Conservation (phyloP, 352 stramenopile species). For the Phytophthora pistaciae region DNA sequence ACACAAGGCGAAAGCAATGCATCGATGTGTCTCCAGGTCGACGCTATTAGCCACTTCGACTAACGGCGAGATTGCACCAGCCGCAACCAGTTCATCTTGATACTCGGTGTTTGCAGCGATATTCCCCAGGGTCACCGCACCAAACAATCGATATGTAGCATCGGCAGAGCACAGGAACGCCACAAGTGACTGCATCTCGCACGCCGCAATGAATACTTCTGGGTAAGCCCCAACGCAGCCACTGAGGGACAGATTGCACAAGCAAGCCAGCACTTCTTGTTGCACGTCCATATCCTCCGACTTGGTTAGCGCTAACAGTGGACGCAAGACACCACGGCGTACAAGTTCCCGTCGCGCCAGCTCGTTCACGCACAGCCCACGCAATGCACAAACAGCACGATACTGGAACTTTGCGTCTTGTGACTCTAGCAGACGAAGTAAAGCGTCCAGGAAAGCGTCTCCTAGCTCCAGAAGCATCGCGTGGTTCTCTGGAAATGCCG, state of each 20-base stretch:
- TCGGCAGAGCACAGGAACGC: conserved; percentile 96
- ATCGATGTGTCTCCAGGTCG: conserved; percentile 96
- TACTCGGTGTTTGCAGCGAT: conserved; percentile 86
- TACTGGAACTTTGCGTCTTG: conserved; percentile 90
- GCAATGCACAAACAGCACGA: conserved; percentile 90
- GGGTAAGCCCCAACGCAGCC: conserved; percentile 94
- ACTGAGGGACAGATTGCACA: conserved; percentile 97
- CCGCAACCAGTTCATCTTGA: conserved; percentile 84
- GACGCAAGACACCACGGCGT: conserved; percentile 81
- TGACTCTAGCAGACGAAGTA: conserved; percentile 66
- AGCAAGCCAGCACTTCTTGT: conserved; percentile 95
- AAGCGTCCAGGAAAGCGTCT: conserved; percentile 54
- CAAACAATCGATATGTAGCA: conserved; percentile 96
- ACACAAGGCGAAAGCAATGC: conserved; percentile 96
- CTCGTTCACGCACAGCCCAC: conserved; percentile 92
- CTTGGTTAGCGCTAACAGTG: conserved; percentile 91
- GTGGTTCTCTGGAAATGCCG: conserved; percentile 94
- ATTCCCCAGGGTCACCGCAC: conserved; percentile 96
- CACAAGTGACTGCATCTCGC: conserved; percentile 93
- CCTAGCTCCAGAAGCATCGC: conserved; percentile 70
- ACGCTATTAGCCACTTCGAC: conserved; percentile 93
- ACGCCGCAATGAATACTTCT: conserved; percentile 89
- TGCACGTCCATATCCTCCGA: conserved; percentile 96
- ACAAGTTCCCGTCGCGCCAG: conserved; percentile 92
- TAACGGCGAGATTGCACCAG: conserved; percentile 91